Conservation (phyloP, 2,329 filamentous ascomycete species). For the Botryotinia convoluta region DNA sequence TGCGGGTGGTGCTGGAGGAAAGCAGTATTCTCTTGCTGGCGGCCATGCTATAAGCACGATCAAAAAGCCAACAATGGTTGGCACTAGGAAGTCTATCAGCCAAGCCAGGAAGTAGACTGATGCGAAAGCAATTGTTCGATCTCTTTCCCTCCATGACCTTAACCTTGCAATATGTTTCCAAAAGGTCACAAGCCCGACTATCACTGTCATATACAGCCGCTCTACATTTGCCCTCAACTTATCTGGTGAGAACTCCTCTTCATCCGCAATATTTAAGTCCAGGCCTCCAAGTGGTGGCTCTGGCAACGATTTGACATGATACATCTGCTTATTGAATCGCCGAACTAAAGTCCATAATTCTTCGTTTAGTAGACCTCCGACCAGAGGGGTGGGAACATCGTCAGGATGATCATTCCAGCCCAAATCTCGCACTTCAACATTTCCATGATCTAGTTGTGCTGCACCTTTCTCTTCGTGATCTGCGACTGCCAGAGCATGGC, state of each 20-base stretch:
- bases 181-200: constrained; percentile 62
- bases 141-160: constrained; percentile 74
- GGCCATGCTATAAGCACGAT: constrained; percentile 67
- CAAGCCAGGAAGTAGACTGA: constrained; percentile 62
- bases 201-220: constrained; percentile 76
- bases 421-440: constrained; percentile 52
- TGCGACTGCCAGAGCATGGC: constrained; percentile 43
- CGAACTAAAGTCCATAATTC: constrained; percentile 63
- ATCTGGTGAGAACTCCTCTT: constrained; percentile 82
- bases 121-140: constrained; percentile 63
- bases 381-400: constrained; percentile 53
- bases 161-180: constrained; percentile 74
- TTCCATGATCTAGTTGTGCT: constrained; percentile 42
- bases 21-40: constrained; percentile 59
- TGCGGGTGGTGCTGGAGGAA: constrained; percentile 74
- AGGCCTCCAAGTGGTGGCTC: constrained; percentile 60
- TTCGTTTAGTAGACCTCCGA: constrained; percentile 60
- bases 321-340: constrained; percentile 63
- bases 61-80: constrained; percentile 55
- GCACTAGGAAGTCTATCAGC: constrained; percentile 68
- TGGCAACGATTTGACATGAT: constrained; percentile 64
- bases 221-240: constrained; percentile 77
- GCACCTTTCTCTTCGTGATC: constrained; percentile 43
- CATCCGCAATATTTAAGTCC: constrained; percentile 76
- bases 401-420: constrained; percentile 55